phyloP scores from a whole-genome alignment of 1,284 basidiomycete genomes.

The Malassezia japonica region DNA sequence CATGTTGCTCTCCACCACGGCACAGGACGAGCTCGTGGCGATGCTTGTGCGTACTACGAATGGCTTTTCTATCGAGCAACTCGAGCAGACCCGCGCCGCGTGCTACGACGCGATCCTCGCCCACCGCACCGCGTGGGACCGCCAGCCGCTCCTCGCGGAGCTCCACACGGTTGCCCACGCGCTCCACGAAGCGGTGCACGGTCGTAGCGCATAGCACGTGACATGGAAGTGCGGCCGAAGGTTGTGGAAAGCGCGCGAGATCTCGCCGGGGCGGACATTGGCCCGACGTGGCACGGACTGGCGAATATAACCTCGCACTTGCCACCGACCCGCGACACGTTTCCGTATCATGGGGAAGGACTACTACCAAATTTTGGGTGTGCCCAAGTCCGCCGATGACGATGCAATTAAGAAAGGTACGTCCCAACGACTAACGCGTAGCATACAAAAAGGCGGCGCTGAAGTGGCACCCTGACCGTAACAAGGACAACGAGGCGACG shows the following conservation, averaged over 20 bases:
- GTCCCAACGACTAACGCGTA: background rate
- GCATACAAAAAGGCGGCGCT: constrained; percentile 54
- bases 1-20: constrained; percentile 1
- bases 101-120: constrained; percentile 73
- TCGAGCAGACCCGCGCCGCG: constrained; percentile 82
- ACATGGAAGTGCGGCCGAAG: constrained; percentile 5
- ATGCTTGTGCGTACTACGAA: constrained; percentile 20
- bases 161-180: constrained; percentile 19
- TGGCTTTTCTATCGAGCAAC: constrained; percentile 60
- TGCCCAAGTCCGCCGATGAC: constrained; percentile 38
- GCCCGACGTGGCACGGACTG: too few relatives aligned
- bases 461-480: constrained; percentile 87
- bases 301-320: background rate
- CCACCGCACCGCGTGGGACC: constrained; percentile 70
- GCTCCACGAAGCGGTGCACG: background rate
- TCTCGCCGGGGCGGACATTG: background rate
- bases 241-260: constrained; percentile 17
- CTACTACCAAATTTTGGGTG: constrained; percentile 46
- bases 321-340: background rate
- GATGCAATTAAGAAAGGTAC: constrained; percentile 42
- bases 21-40: constrained; percentile 16
- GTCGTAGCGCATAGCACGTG: background rate
- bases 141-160: constrained; percentile 56
- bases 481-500: constrained; percentile 61
- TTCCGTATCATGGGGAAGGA: constrained; percentile 39